A percentile compares a stretch with the other conserved stretches of the same genome.
Conservation (phyloP, 2,329 filamentous ascomycete genomes). For the Hypoxylon sp. region DNA sequence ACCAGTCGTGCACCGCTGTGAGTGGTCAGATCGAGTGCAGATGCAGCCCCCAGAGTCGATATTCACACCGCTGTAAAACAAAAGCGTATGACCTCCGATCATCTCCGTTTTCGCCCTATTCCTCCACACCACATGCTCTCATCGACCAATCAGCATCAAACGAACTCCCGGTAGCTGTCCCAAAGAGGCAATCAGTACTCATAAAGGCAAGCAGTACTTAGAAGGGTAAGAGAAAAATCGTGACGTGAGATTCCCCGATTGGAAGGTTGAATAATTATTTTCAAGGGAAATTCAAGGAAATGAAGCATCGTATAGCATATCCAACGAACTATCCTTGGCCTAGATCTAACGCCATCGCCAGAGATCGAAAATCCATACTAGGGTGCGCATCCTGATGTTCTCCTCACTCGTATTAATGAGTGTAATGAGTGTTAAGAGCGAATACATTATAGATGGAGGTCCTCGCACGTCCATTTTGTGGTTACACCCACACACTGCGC, state of each 20-base stretch:
- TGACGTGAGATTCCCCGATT: slow-evolving; percentile 20
- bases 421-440: background rate
- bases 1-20: slow-evolving; percentile 16
- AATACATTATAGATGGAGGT: slow-evolving; percentile 21
- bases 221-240: background rate
- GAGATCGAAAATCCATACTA: background rate
- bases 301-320: slow-evolving; percentile 14
- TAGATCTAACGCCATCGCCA: slow-evolving; percentile 12
- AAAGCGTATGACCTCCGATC: slow-evolving; percentile 26
- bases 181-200: slow-evolving; percentile 18
- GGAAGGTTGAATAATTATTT: slow-evolving; percentile 9
- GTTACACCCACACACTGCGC: slow-evolving; percentile 1
- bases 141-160: slow-evolving; percentile 9
- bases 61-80: slow-evolving; percentile 9
- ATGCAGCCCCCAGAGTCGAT: slow-evolving; percentile 17
- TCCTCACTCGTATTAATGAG: slow-evolving; percentile 9
- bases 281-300: slow-evolving; percentile 2
- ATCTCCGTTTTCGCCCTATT: slow-evolving; percentile 8
- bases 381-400: slow-evolving; percentile 14
- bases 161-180: slow-evolving; percentile 1
- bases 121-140: slow-evolving; percentile 7
- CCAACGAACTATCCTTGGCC: slow-evolving; percentile 2
- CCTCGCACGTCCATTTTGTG: slow-evolving; percentile 3
- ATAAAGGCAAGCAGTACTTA: slow-evolving; percentile 16
- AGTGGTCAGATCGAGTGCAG: slow-evolving; percentile 32